Conservation (phyloP, 495 filamentous ascomycete species). For the Penicillium bovifimosum region DNA sequence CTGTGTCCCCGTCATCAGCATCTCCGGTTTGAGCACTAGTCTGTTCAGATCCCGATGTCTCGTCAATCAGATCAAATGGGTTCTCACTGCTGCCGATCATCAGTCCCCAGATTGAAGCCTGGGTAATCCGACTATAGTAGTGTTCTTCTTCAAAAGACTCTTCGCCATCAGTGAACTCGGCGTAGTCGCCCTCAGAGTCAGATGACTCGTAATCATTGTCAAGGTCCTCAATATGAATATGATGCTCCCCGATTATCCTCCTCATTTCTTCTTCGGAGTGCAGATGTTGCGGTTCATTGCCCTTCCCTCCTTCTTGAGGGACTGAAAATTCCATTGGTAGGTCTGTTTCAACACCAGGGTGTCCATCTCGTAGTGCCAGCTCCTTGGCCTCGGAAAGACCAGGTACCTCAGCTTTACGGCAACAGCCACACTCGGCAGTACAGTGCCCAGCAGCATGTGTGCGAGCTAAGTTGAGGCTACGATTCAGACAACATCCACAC, state of each 20-base stretch:
- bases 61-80: neutral
- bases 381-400: no score
- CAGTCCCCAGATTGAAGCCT: neutral
- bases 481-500: conserved; percentile 5
- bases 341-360: neutral
- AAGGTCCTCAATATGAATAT: neutral
- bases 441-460: conserved; percentile 2
- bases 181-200: no score
- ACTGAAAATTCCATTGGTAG: neutral
- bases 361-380: neutral
- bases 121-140: neutral
- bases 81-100: no score
- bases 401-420: neutral
- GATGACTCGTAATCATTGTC: neutral
- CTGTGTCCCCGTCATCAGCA: neutral
- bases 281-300: neutral
- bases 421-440: conserved; percentile 10
- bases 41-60: neutral
- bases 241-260: neutral
- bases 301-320: neutral
- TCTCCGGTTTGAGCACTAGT: neutral
- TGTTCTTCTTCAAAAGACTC: neutral
- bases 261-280: neutral
- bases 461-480: neutral
- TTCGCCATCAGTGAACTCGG: neutral